Conservation (phyloP, 805 yeast species). For the Blastobotrys chiropterorum region DNA sequence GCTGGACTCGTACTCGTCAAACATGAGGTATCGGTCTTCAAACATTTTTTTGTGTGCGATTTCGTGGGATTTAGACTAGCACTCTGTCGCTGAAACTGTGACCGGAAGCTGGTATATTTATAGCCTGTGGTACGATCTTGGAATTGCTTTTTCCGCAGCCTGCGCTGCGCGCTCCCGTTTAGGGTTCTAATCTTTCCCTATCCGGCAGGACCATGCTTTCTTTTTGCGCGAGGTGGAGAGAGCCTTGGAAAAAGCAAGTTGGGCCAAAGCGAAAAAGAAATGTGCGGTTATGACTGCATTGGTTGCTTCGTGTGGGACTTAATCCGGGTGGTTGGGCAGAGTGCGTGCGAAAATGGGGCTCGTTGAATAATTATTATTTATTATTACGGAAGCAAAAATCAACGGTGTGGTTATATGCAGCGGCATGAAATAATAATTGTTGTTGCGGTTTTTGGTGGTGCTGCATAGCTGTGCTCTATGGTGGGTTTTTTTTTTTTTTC, state of each 20-base stretch:
- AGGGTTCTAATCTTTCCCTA: neutral
- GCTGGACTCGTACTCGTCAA: neutral
- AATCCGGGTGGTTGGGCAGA: neutral
- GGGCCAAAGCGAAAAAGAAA: neutral
- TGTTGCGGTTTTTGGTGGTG: no score
- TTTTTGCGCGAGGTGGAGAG: neutral
- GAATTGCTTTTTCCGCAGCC: neutral
- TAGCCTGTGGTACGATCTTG: neutral
- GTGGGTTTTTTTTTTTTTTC: no score
- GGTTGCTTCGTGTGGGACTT: no score
- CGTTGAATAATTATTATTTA: no score
- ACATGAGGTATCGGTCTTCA: neutral
- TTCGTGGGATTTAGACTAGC: neutral
- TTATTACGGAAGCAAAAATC: no score
- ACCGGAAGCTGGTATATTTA: neutral
- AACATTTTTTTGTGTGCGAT: no score
- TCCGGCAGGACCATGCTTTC: neutral
- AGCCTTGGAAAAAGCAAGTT: neutral
- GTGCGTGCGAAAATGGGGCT: no score
- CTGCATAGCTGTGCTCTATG: no score
- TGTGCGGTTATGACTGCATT: neutral
- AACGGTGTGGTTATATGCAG: no score
- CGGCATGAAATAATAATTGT: no score
- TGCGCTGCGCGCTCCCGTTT: neutral
- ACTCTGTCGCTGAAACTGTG: neutral